Base-by-base conservation (phyloP, 78 protist species). In the Polysphondylium violaceum region DNA sequence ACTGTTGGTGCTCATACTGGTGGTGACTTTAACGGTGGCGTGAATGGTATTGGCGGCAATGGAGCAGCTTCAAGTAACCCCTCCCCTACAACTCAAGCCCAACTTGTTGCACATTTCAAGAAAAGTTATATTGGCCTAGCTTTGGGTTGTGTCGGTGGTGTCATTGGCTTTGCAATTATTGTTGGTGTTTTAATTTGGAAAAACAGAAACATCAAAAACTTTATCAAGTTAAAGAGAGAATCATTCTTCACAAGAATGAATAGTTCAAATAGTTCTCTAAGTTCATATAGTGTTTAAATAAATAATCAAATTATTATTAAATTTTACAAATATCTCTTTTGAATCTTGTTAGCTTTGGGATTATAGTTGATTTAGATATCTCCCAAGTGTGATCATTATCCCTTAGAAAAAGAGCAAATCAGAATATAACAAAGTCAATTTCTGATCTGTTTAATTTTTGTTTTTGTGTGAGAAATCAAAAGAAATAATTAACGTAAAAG, bases 131-230 rank as follows among this genome's bases (percentile, higher is more conserved):
- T 68, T 23, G 58, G 38, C 2, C 23, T 68, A 3, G 56, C 19
- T 16, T 23, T 68, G 27, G 8, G 53, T 47, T 23, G 33, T 38
- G 59, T 44, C 4, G 76, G 27, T 6, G 55, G 53, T 25, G 36
- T 23, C 2, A 25, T 44, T 41, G 55, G 53, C 8, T 47, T 47
- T 47, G 53, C 53, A 8, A 47, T 50, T 6, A 25, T 68, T 16
- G 35, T 43, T 38, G 53, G 59, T 14, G 7, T 68, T 8, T 16
- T 68, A n/a, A 68, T 68, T 68, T 68, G 55, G 59, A 68, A 68
- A 44, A 38, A 68, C 23, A 36, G 76, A 27, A 68, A 41, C 19
- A 68, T 68, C 14, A 25, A 27, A 21, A 68, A 68, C 27, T 68
- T 41, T 25, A 36, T 68, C 1, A 68, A 41, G 36, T 25, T 68